Evolutionary conservation across 805 yeast genomes (phyloP), one percentile per base, ranked within the genome.

Genomic region (Peterozyma toletana): DNA sequence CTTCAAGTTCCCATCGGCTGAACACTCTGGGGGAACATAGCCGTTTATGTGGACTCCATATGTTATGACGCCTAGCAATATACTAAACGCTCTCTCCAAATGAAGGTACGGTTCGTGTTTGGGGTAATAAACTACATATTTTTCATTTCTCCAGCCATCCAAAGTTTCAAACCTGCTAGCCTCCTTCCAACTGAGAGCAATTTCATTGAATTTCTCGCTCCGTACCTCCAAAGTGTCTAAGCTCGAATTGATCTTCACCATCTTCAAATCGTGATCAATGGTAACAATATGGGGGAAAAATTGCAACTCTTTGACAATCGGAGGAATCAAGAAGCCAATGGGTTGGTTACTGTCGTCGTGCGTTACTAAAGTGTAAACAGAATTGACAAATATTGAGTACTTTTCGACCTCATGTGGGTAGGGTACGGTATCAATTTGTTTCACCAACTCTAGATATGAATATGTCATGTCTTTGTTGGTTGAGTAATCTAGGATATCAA

Each of bases 21-120:
- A 54, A 30, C 58, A 45, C 0, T 57, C 50, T 2, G 77, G 71
- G 0, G 77, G 71, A 0, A 83, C 68, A 53, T 78, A 93, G 1
- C 97, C 98, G 51, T 78, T 85, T 27, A 90, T 70, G 59, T 93
- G 98, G 3, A 83, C 82, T 1, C 99, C 99, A 59, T 88, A 89
- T 47, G 95, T 87, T 1, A 85, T 80, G 10, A 93, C 83, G 0
- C 99, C 99, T 36, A 91, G 57, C 11, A 88, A 61, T 1, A 86
- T 84, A 11, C 95, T 77, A 45, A 87, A 77, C 0, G 96, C 82
- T 36, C 99, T 70, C 59, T 93, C 99, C 4, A 88, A 62, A 5
- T 70, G 64, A 51, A 88, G 62, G 54, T 91, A 93, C 0, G 84
- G 83, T 1, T 45, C 49, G 14, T 67, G 64, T 0, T 66, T 47